phyloP scores from a whole-genome alignment of 805 yeast species.

The Ogataea zsoltii region DNA sequence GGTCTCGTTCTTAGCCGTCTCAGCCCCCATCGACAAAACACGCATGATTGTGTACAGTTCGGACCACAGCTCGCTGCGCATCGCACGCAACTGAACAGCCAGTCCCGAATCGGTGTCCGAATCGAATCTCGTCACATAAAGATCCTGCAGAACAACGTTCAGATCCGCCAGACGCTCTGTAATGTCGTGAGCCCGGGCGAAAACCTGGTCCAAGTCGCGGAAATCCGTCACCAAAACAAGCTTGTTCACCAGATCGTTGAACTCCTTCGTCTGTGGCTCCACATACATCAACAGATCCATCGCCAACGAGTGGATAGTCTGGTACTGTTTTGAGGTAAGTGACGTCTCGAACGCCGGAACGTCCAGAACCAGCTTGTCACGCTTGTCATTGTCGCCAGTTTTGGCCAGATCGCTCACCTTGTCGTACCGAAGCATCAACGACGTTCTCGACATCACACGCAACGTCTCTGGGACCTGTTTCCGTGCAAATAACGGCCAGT shows the following conservation, averaged over 20 bases:
- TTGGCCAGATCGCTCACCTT: constrained; percentile 44
- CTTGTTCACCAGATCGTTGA: constrained; percentile 62
- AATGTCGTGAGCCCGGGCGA: constrained; percentile 10
- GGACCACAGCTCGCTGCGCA: constrained; percentile 37
- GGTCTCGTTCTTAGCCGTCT: constrained; percentile 28
- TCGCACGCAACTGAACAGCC: constrained; percentile 37
- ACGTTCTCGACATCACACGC: constrained; percentile 62
- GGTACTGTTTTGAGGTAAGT: constrained; percentile 75
- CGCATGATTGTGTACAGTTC: constrained; percentile 48
- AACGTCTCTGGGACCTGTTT: constrained; percentile 58
- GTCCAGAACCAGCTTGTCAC: constrained; percentile 57
- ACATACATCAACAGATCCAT: constrained; percentile 59
- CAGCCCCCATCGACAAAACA: constrained; percentile 29
- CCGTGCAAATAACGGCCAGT: constrained; percentile 90
- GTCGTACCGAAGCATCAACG: constrained; percentile 62
- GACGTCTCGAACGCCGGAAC: constrained; percentile 67
- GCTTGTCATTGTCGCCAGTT: constrained; percentile 11
- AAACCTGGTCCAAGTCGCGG: constrained; percentile 46
- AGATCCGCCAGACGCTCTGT: constrained; percentile 11
- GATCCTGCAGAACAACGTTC: constrained; percentile 21
- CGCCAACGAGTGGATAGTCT: constrained; percentile 60
- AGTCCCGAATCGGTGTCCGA: constrained; percentile 36
- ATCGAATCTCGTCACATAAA: constrained; percentile 47
- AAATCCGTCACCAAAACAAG: constrained; percentile 70
- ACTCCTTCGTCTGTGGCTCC: constrained; percentile 64